These are phyloP conservation scores for Ochromonadaceae sp. DNA, from an alignment of 352 stramenopile species.

Conservation along the genomic window DNA sequence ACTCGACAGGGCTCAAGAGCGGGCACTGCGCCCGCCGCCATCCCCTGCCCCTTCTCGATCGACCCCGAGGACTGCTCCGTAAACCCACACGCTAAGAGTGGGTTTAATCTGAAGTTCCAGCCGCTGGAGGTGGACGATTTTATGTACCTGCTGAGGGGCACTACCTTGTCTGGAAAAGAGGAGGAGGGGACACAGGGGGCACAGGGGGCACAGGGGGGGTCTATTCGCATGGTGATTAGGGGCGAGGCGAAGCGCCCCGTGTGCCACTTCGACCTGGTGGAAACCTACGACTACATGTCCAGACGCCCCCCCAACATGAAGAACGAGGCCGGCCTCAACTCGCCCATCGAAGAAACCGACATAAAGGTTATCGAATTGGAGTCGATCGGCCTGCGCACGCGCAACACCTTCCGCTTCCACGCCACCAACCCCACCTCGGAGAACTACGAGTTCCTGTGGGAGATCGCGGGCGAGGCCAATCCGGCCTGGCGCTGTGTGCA, in stretches of 20 bases:
- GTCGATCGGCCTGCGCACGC: conserved; percentile 63
- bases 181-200: background rate
- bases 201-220: background rate
- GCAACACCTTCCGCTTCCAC: conserved; percentile 72
- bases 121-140: conserved; percentile 74
- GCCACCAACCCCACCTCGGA: conserved; percentile 67
- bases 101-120: conserved; percentile 63
- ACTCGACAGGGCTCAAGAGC: conserved; percentile 47
- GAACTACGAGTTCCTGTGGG: conserved; percentile 82
- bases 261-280: conserved; percentile 76
- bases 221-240: conserved; percentile 41
- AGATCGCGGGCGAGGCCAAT: conserved; percentile 46
- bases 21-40: conserved; percentile 35
- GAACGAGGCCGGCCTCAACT: conserved; percentile 56
- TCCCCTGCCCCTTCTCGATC: conserved; percentile 68
- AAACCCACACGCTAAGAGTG: conserved; percentile 37
- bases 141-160: conserved; percentile 45
- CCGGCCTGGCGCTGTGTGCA: conserved; percentile 70
- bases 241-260: conserved; percentile 61
- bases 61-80: conserved; percentile 45
- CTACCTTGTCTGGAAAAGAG: background rate
- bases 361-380: conserved; percentile 77
- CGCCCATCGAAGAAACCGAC: conserved; percentile 48
- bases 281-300: conserved; percentile 59
- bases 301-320: conserved; percentile 43